Base-by-base conservation (phyloP, 108 stramenopile species). In the Skeletonema menzelii region DNA sequence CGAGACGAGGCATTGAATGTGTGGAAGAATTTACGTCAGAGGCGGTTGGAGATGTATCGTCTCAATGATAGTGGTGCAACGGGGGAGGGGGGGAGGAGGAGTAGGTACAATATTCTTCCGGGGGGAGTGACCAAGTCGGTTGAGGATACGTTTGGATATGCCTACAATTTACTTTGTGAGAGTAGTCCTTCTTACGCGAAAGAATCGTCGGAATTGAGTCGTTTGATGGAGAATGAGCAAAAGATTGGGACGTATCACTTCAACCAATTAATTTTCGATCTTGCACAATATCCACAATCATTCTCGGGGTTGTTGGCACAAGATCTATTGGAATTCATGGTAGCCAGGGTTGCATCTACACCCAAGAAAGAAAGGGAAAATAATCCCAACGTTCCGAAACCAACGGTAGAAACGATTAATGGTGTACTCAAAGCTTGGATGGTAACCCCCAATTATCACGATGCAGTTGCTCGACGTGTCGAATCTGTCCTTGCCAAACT, bases 201-300 rank as follows among this genome's bases (percentile, higher is more conserved):
- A 6, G 49, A 53, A 70, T 40, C 60, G 27, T 13, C 37, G 37
- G 19, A 53, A 24, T 32, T 13, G 40, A 35, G 8, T 35, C 8
- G 35, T 35, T 27, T 47, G 27, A 38, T 11, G 20, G 56, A 65
- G 32, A 30, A 68, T 34, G 0, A 55, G 8, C 35, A 42, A 0
- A 72, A 38, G 34, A 34, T 72, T 63, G 77, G 77, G n/a, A 79
- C 77, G 27, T 79, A 66, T 70, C 77, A 72, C 15, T 79, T 79
- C 60, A 79, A 79, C 63, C 77, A 67, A 42, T 28, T 79, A 27
- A 79, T 79, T 67, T 79, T 79, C 40, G 77, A 79, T 49, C 58
- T 79, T 0, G 77, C 70, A 2, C 38, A 79, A 28, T 67, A 79
- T 63, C 70, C 77, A 1, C 70, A 70, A 32, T 20, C 65, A 0